phyloP scores from a whole-genome alignment of 2,329 filamentous ascomycete species.

The Aspergillus niger region DNA sequence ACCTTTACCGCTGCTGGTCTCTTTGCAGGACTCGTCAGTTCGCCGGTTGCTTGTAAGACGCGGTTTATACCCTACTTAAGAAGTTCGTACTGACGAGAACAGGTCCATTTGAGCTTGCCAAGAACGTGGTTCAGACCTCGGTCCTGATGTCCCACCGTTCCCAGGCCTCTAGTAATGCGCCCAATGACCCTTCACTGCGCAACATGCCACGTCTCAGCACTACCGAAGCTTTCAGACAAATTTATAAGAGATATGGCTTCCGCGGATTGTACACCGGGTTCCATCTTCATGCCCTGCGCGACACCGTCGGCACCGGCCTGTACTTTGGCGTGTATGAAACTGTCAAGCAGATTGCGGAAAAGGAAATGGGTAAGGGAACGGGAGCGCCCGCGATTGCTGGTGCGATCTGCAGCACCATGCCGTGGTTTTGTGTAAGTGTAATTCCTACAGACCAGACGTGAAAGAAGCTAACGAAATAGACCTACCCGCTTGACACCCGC shows the following conservation, averaged over 20 bases:
- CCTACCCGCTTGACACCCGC: conserved; percentile 51
- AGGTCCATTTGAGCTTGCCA: conserved; percentile 52
- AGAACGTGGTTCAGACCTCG: conserved; percentile 53
- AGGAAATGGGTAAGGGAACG: conserved; percentile 45
- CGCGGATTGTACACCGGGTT: conserved; percentile 51
- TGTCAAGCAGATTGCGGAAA: conserved; percentile 49
- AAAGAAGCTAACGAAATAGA: conserved; percentile 32
- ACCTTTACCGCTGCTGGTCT: conserved; percentile 48
- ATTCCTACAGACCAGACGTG: not conserved
- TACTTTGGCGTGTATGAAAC: conserved; percentile 53
- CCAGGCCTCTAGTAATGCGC: conserved; percentile 39
- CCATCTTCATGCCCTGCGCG: conserved; percentile 47
- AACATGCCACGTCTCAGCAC: conserved; percentile 45
- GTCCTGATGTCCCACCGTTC: conserved; percentile 48
- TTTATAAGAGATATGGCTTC: conserved; percentile 46
- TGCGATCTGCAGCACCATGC: conserved; percentile 49
- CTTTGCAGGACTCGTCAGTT: conserved; percentile 44
- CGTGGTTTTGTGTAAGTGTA: conserved; percentile 48
- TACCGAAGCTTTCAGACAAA: conserved; percentile 45
- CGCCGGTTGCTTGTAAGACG: conserved; percentile 47
- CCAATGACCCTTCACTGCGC: conserved; percentile 37
- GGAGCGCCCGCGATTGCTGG: conserved; percentile 49
- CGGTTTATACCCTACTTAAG: not conserved
- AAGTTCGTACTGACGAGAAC: conserved; percentile 5
- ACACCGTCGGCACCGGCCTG: conserved; percentile 49